These are phyloP conservation scores for Mimosa pudica DNA, from an alignment of 306 rosid species.

Conservation along the genomic window DNA sequence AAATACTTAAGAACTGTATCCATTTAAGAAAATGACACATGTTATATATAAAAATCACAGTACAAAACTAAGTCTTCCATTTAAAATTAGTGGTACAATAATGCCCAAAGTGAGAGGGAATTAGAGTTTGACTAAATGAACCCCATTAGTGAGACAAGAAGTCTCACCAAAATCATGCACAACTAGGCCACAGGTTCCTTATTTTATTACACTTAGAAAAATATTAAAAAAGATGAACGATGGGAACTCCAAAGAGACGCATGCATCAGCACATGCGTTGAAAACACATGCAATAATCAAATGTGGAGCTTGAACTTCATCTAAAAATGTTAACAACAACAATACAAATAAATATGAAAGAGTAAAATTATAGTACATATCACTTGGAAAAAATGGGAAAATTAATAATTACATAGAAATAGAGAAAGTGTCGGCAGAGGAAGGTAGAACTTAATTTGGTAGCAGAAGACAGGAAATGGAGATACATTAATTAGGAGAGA, in stretches of 20 bases:
- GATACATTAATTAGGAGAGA: conserved; percentile 26
- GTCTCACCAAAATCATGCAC: conserved; percentile 25
- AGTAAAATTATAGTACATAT: neutral
- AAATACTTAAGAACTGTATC: too few relatives aligned
- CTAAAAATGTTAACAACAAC: neutral
- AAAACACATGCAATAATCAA: neutral
- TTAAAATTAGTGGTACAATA: neutral
- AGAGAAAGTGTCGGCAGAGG: conserved; percentile 59
- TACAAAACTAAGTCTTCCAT: too few relatives aligned
- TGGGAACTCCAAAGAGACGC: neutral
- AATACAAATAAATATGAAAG: neutral
- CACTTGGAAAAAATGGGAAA: neutral
- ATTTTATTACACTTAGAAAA: neutral
- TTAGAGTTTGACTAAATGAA: conserved; percentile 36
- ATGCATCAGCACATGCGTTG: neutral
- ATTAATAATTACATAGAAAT: neutral
- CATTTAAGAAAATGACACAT: too few relatives aligned
- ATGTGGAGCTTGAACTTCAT: neutral
- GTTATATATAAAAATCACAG: too few relatives aligned
- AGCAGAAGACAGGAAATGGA: conserved; percentile 30
- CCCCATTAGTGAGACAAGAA: conserved; percentile 16
- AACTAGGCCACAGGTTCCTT: neutral
- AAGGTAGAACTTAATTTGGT: conserved; percentile 26
- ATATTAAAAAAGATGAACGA: too few relatives aligned
- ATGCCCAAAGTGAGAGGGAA: neutral